Evolutionary conservation across 345 rosid genomes (phyloP).

Genomic region (Kernera saxatilis): DNA sequence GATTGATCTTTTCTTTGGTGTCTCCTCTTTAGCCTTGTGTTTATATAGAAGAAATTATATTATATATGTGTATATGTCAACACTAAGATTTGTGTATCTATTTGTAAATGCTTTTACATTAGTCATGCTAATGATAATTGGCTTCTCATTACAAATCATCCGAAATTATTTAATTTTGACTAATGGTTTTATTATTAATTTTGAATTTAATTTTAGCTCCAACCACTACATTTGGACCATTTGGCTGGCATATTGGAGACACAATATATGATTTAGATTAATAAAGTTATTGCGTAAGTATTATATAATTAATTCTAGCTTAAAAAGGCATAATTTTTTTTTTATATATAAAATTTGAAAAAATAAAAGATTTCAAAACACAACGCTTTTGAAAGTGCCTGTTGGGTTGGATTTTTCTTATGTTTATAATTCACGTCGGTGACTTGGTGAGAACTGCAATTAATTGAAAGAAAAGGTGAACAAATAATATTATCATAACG

Average conservation of each 20-base stretch:
- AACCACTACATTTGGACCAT: slow-evolving; percentile 22
- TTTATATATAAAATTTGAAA: background rate
- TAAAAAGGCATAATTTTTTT: background rate
- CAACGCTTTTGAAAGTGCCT: background rate
- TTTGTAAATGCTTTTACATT: background rate
- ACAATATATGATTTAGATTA: background rate
- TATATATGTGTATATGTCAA: no score
- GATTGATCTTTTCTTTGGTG: background rate
- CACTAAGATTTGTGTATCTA: background rate
- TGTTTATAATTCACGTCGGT: background rate
- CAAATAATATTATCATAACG: no score
- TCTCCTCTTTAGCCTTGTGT: background rate
- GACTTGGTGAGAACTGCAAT: background rate
- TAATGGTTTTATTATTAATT: background rate
- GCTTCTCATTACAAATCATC: background rate
- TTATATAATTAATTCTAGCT: background rate
- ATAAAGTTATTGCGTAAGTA: background rate
- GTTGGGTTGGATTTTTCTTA: background rate
- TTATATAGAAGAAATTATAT: slow-evolving; percentile 10
- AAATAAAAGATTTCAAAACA: background rate
- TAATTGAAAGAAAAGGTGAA: no score
- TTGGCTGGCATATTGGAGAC: slow-evolving; percentile 18
- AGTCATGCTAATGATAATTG: slow-evolving; percentile 1
- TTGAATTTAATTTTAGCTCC: background rate
- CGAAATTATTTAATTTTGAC: background rate